Conservation (phyloP, 176 grass and related monocot genomes). For the Aegilops longissima region DNA sequence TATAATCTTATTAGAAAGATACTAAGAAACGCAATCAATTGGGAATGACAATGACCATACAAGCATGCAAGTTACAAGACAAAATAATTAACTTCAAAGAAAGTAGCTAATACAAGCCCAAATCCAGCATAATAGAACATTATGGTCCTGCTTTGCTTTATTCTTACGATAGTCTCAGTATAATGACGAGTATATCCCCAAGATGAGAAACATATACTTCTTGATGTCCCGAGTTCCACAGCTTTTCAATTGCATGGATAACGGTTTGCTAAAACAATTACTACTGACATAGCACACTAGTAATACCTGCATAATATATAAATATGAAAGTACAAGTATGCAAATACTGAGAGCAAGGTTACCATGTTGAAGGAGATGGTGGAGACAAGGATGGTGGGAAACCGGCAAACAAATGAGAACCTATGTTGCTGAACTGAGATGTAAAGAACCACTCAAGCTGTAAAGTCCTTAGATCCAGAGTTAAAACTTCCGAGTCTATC, state of each 20-base stretch:
- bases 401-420: neutral
- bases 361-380: neutral
- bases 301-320: neutral
- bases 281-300: neutral
- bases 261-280: neutral
- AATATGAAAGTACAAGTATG: neutral
- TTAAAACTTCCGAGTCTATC: neutral
- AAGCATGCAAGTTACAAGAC: no score
- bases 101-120: no score
- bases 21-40: no score
- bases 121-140: no score
- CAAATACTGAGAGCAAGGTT: neutral
- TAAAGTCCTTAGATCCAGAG: neutral
- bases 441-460: neutral
- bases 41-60: no score
- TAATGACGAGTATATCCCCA: no score
- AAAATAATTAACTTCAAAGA: no score
- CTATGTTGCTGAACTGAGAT: neutral
- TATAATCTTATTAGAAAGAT: no score
- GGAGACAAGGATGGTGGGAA: constrained; percentile 4
- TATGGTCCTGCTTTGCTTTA: no score
- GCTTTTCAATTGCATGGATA: neutral
- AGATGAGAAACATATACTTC: neutral
- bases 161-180: neutral
- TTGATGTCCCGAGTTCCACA: neutral